These are phyloP conservation scores for Ceratobasidium sp. DNA, from an alignment of 1,284 basidiomycete species.

Conservation along the genomic window DNA sequence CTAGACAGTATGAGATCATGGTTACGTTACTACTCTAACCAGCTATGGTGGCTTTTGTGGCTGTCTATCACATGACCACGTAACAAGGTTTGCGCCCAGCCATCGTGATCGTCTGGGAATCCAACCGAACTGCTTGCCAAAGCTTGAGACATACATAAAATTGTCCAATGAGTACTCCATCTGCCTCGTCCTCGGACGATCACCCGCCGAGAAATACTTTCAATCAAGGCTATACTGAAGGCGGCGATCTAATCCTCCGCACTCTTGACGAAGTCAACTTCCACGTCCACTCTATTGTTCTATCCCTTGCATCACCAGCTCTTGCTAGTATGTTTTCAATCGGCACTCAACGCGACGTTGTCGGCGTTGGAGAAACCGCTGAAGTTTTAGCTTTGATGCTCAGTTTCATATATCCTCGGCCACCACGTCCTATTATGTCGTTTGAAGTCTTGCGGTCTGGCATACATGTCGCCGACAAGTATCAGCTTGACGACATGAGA, in stretches of 20 bases:
- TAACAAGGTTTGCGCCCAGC: no score
- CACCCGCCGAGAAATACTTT: no score
- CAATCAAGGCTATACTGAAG: no score
- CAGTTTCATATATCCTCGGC: slow-evolving; percentile 7
- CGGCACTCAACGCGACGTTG: no score
- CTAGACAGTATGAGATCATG: slow-evolving; percentile 6
- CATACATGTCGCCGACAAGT: slow-evolving; percentile 6
- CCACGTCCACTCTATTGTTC: slow-evolving; percentile 15
- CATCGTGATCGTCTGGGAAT: no score
- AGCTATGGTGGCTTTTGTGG: neutral
- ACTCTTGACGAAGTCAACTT: slow-evolving; percentile 17
- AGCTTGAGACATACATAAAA: no score
- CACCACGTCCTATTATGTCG: neutral
- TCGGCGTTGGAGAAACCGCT: neutral
- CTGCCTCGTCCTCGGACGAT: no score
- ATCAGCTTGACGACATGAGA: slow-evolving; percentile 2
- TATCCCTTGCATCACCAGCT: slow-evolving; percentile 21
- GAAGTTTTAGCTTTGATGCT: slow-evolving; percentile 14
- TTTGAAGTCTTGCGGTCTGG: neutral
- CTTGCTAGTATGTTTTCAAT: slow-evolving; percentile 8
- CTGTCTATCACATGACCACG: no score
- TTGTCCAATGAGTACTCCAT: no score
- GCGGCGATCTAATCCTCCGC: slow-evolving; percentile 17
- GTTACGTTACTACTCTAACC: no score
- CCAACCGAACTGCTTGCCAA: no score